Percentiles rank a stretch among this genome's conserved stretches.
Conservation (phyloP, 2,329 filamentous ascomycete species). For the Paecilomyces dactylethromorphus region DNA sequence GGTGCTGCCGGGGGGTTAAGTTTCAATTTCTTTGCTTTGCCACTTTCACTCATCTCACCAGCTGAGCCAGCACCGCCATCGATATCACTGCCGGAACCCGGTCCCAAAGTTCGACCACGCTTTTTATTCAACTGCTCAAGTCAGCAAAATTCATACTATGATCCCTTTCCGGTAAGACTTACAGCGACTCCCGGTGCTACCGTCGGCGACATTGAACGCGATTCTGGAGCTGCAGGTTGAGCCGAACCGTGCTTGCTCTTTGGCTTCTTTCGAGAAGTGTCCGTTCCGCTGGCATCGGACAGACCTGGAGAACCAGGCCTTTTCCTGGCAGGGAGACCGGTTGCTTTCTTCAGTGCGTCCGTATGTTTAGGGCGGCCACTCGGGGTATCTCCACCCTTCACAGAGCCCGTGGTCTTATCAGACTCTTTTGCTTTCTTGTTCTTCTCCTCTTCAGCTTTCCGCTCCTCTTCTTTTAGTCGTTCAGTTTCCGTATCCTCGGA, state of each 20-base stretch:
- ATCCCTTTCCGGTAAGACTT: slow-evolving; percentile 7
- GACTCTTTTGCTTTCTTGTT: slow-evolving; percentile 46
- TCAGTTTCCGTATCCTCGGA: slow-evolving; percentile 61
- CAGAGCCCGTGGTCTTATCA: slow-evolving; percentile 47
- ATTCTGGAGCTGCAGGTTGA: slow-evolving; percentile 28
- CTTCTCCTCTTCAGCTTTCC: slow-evolving; percentile 54
- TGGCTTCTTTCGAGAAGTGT: slow-evolving; percentile 74
- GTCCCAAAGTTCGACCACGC: slow-evolving; percentile 30
- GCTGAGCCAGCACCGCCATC: slow-evolving; percentile 46
- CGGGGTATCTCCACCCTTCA: slow-evolving; percentile 65
- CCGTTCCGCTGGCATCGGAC: slow-evolving; percentile 87
- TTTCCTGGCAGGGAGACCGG: slow-evolving; percentile 60
- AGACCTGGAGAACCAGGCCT: slow-evolving; percentile 78
- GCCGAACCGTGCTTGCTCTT: slow-evolving; percentile 55
- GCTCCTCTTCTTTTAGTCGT: slow-evolving; percentile 53
- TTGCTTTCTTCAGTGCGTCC: slow-evolving; percentile 45
- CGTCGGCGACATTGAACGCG: slow-evolving; percentile 59
- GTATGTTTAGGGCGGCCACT: slow-evolving; percentile 51
- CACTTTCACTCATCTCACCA: slow-evolving; percentile 40
- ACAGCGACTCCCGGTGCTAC: slow-evolving; percentile 52
- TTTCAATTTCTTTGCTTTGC: slow-evolving; percentile 43
- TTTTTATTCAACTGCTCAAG: slow-evolving; percentile 49
- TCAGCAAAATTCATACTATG: neutral
- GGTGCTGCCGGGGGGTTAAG: slow-evolving; percentile 35
- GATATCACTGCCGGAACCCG: slow-evolving; percentile 50